Conservation (phyloP, 2,329 filamentous ascomycete genomes). For the Claviceps citrina region DNA sequence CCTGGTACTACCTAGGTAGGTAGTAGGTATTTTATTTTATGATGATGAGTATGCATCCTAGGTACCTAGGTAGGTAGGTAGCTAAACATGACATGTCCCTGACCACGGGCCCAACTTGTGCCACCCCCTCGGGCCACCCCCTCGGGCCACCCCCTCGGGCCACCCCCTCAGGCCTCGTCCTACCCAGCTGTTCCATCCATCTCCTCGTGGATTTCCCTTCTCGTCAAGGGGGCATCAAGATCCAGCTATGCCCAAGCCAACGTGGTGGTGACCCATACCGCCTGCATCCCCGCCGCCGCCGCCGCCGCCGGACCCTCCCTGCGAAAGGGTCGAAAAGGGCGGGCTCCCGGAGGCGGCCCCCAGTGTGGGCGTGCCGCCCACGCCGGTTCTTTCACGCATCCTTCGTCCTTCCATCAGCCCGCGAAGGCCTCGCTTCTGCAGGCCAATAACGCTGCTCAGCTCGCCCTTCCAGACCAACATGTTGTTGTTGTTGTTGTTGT, state of each 20-base stretch:
- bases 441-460: slow-evolving; percentile 75
- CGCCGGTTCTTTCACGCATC: slow-evolving; percentile 56
- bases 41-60: too few species aligned
- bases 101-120: too few species aligned
- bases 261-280: slow-evolving; percentile 24
- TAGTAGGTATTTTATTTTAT: too few species aligned
- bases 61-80: too few species aligned
- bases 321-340: slow-evolving; percentile 8
- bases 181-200: too few species aligned
- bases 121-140: too few species aligned
- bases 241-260: slow-evolving; percentile 39
- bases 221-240: slow-evolving; percentile 17
- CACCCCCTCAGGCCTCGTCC: too few species aligned
- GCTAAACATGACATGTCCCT: too few species aligned
- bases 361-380: slow-evolving; percentile 16
- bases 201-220: too few species aligned
- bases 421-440: slow-evolving; percentile 84
- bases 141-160: too few species aligned
- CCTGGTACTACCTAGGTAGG: too few species aligned
- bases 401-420: slow-evolving; percentile 89
- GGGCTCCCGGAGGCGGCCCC: slow-evolving; percentile 11
- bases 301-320: too few species aligned
- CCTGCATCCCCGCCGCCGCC: background rate
- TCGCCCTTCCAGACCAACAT: slow-evolving; percentile 58
- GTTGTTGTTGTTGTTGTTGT: slow-evolving; percentile 19